Percentiles rank a stretch among this genome's conserved stretches.
These are phyloP conservation scores for Torrubiella hemipterigena DNA, from an alignment of 2,329 filamentous ascomycete genomes.

Conservation along the genomic window DNA sequence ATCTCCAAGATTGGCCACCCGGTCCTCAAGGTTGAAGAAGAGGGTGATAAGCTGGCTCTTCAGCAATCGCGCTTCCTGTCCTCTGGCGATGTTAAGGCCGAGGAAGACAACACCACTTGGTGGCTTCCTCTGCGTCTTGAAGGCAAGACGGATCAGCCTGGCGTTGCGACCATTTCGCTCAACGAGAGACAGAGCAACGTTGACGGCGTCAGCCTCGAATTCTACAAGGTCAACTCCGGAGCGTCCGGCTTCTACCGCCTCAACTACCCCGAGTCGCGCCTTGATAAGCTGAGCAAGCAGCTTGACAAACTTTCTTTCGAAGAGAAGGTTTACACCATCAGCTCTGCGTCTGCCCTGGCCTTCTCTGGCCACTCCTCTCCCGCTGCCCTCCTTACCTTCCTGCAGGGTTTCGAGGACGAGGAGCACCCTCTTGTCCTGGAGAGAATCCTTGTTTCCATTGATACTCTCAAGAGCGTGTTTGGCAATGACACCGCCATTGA, in stretches of 20 bases:
- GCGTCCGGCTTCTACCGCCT: conserved; percentile 85
- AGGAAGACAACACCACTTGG: conserved; percentile 88
- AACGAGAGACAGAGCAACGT: conserved; percentile 68
- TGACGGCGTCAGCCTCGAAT: conserved; percentile 59
- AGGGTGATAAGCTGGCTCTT: conserved; percentile 68
- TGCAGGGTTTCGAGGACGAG: conserved; percentile 76
- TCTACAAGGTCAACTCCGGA: conserved; percentile 90
- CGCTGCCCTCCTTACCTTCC: conserved; percentile 66
- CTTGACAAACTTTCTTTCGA: conserved; percentile 66
- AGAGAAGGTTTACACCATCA: conserved; percentile 88
- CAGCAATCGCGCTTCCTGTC: conserved; percentile 84
- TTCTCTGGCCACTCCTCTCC: conserved; percentile 79
- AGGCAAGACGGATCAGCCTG: conserved; percentile 54
- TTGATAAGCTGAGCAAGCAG: conserved; percentile 68
- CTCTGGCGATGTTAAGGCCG: conserved; percentile 78
- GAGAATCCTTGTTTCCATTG: conserved; percentile 68
- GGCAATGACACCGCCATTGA: conserved; percentile 61
- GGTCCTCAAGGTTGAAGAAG: conserved; percentile 74
- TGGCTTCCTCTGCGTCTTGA: conserved; percentile 87
- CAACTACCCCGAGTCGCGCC: conserved; percentile 77
- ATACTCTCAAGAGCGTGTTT: conserved; percentile 74
- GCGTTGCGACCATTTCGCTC: conserved; percentile 54
- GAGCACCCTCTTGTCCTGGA: conserved; percentile 81
- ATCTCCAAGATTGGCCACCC: conserved; percentile 94
- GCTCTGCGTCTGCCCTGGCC: conserved; percentile 80